A percentile compares a stretch with the other conserved stretches of the same genome.
Conservation (phyloP, 768 basidiomycete genomes). For the Mrakia blollopis region DNA sequence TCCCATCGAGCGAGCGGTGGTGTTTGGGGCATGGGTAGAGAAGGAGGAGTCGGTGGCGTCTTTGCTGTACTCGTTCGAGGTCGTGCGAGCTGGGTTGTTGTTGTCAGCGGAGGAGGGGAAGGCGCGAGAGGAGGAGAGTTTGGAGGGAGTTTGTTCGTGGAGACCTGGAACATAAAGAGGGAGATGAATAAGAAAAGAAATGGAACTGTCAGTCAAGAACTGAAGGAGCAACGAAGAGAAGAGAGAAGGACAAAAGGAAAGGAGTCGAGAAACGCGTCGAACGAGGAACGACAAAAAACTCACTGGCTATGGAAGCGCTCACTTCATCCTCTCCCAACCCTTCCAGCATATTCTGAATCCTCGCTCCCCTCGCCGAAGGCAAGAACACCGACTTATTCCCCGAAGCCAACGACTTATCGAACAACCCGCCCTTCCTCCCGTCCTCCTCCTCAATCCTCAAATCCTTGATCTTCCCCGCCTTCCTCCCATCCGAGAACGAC, state of each 20-base stretch:
- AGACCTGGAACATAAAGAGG: constrained; percentile 30
- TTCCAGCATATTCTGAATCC: constrained; percentile 74
- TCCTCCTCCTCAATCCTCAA: constrained; percentile 45
- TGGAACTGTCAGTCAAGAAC: constrained; percentile 13
- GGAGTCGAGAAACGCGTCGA: neutral
- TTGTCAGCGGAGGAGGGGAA: neutral
- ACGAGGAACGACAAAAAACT: constrained; percentile 35
- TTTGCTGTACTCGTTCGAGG: constrained; percentile 41
- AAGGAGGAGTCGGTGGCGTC: constrained; percentile 9
- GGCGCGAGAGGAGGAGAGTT: constrained; percentile 30
- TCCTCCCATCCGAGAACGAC: constrained; percentile 92
- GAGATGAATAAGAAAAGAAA: neutral
- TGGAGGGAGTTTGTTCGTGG: constrained; percentile 43
- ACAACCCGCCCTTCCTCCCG: constrained; percentile 28
- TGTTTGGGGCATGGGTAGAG: constrained; percentile 3
- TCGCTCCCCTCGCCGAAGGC: constrained; percentile 66
- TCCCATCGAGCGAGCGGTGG: constrained; percentile 15
- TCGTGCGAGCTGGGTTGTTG: constrained; percentile 30
- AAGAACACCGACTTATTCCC: constrained; percentile 42
- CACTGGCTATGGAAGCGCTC: constrained; percentile 49
- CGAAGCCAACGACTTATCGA: constrained; percentile 34
- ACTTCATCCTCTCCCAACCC: constrained; percentile 56
- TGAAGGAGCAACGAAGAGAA: too few species aligned
- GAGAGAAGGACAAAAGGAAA: neutral
- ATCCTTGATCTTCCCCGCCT: constrained; percentile 79